Conservation (phyloP, 2,329 filamentous ascomycete genomes). For the Lasiodiplodia citricola region DNA sequence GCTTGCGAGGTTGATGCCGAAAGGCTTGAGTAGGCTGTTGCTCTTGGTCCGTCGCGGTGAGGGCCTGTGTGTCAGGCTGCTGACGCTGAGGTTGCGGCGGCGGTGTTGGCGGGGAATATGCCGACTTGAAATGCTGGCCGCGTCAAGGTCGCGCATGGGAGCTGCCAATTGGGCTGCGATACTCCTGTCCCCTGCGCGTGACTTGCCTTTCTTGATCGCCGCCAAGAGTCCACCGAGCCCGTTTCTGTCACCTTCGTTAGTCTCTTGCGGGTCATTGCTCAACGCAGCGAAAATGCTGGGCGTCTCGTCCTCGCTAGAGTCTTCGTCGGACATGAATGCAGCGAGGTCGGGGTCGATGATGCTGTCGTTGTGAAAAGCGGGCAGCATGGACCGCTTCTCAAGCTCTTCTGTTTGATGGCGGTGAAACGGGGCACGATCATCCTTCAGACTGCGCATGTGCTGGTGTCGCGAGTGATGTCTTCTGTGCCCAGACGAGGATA, state of each 20-base stretch:
- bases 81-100: constrained; percentile 82
- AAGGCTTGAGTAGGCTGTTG: constrained; percentile 58
- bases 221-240: constrained; percentile 75
- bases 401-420: constrained; percentile 72
- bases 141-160: constrained; percentile 68
- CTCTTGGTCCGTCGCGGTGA: constrained; percentile 71
- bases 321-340: constrained; percentile 92
- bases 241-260: constrained; percentile 73
- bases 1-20: constrained; percentile 46
- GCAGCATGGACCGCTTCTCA: constrained; percentile 69
- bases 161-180: constrained; percentile 69
- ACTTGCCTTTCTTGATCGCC: constrained; percentile 76
- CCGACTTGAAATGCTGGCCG: constrained; percentile 68
- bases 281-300: constrained; percentile 81
- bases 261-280: constrained; percentile 67
- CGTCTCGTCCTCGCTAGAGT: constrained; percentile 90
- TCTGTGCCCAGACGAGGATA: constrained; percentile 79
- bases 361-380: constrained; percentile 97
- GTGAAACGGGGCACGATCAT: constrained; percentile 88
- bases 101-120: constrained; percentile 68
- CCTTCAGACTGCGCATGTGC: constrained; percentile 78
- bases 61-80: constrained; percentile 73
- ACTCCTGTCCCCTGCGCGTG: constrained; percentile 74
- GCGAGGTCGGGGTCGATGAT: constrained; percentile 97
- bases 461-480: constrained; percentile 89